A percentile compares a stretch with the other conserved stretches of the same genome.
phyloP scores from a whole-genome alignment of 495 filamentous ascomycete species.

The Jackrogersella multiformis region DNA sequence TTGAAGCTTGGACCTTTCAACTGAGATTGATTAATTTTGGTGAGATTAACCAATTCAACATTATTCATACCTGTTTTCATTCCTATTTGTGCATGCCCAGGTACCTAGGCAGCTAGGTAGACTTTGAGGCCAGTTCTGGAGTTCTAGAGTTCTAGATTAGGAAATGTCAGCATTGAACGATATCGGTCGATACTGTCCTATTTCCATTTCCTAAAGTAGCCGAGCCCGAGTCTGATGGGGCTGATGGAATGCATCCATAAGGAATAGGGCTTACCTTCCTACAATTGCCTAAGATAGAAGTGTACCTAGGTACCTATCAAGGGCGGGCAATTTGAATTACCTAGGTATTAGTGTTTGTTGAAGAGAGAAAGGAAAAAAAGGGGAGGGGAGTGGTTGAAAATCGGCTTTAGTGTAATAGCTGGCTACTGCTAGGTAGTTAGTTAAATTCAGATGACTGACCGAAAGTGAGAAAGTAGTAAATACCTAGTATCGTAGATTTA shows the following conservation, averaged over 20 bases:
- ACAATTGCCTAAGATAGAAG: conserved; percentile 1
- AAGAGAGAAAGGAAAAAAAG: background rate
- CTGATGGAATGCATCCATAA: conserved; percentile 1
- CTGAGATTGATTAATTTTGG: conserved; percentile 3
- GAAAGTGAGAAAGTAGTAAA: no score
- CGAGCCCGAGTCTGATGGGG: background rate
- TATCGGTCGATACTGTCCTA: background rate
- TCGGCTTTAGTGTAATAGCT: no score
- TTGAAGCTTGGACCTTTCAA: no score
- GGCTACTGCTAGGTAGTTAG: no score
- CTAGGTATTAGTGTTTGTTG: background rate
- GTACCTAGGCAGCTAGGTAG: background rate
- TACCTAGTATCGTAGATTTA: no score
- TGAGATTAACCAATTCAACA: background rate
- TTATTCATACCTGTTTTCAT: background rate
- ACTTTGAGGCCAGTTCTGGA: background rate
- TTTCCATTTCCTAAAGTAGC: conserved; percentile 3
- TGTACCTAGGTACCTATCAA: no score
- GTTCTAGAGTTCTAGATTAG: background rate
- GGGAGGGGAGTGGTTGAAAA: no score
- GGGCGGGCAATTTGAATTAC: no score
- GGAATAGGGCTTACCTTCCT: conserved; percentile 1
- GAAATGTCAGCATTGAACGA: conserved; percentile 11
- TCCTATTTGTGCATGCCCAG: background rate
- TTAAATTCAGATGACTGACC: no score